A percentile compares a stretch with the other conserved stretches of the same genome.
phyloP scores from a whole-genome alignment of 2,329 filamentous ascomycete species.

The Coleophoma cylindrospora region DNA sequence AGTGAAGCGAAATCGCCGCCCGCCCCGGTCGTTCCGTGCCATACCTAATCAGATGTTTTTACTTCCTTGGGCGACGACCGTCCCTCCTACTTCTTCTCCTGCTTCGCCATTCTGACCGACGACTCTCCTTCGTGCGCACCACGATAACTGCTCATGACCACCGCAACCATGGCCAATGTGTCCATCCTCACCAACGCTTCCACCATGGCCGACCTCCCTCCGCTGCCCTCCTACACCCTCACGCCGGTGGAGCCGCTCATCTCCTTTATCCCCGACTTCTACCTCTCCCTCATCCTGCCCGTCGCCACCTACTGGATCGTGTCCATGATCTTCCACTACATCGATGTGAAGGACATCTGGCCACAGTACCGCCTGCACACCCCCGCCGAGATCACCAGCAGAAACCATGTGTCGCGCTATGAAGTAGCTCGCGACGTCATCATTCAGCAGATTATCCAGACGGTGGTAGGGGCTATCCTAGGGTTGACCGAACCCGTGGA shows the following conservation, averaged over 20 bases:
- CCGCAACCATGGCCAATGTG: slow-evolving; percentile 37
- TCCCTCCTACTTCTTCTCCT: slow-evolving; percentile 3
- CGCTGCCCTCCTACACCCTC: slow-evolving; percentile 78
- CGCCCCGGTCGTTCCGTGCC: neutral
- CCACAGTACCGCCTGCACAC: slow-evolving; percentile 92
- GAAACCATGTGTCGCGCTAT: slow-evolving; percentile 78
- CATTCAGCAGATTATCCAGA: slow-evolving; percentile 87
- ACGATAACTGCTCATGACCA: slow-evolving; percentile 23
- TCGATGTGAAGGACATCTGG: slow-evolving; percentile 53
- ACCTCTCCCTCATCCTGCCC: slow-evolving; percentile 70
- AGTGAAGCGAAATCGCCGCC: neutral
- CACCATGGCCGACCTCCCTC: slow-evolving; percentile 62
- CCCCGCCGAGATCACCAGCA: slow-evolving; percentile 80
- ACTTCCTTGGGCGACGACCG: neutral
- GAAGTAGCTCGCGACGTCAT: slow-evolving; percentile 88
- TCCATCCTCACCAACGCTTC: slow-evolving; percentile 29
- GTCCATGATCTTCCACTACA: slow-evolving; percentile 82
- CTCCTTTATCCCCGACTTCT: slow-evolving; percentile 74
- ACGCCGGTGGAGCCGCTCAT: slow-evolving; percentile 66
- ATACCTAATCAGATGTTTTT: neutral
- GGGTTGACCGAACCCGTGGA: slow-evolving; percentile 69
- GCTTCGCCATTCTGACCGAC: neutral
- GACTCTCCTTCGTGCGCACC: slow-evolving; percentile 26
- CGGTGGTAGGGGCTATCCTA: slow-evolving; percentile 62
- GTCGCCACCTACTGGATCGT: slow-evolving; percentile 84